Evolutionary conservation across 148 eudicot genomes (phyloP).

Genomic region (Dysphania ambrosioides): DNA sequence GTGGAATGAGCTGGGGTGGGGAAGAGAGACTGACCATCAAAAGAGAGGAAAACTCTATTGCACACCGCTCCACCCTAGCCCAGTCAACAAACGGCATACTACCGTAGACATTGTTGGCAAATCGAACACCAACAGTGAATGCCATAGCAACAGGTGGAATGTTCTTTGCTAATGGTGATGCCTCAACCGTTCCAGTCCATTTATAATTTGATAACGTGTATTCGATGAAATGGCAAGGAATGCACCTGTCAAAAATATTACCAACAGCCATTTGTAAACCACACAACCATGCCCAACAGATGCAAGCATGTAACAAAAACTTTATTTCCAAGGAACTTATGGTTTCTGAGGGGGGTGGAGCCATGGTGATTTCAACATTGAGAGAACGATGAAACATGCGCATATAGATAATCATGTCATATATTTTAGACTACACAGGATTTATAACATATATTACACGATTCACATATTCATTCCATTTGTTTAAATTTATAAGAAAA

Average conservation of each 20-base stretch:
- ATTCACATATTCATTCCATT: neutral
- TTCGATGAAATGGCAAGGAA: slow-evolving; percentile 84
- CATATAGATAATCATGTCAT: neutral
- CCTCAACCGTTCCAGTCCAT: slow-evolving; percentile 78
- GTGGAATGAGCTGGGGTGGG: neutral
- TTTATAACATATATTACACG: neutral
- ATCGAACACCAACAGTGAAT: slow-evolving; percentile 61
- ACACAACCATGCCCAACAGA: neutral
- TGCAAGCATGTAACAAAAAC: neutral
- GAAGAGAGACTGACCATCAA: neutral
- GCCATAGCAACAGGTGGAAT: slow-evolving; percentile 58
- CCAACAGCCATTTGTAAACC: neutral
- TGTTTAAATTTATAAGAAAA: neutral
- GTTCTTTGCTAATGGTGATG: slow-evolving; percentile 49
- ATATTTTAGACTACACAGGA: neutral
- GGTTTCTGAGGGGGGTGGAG: too few relatives aligned
- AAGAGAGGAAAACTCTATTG: slow-evolving; percentile 26
- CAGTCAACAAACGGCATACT: slow-evolving; percentile 69
- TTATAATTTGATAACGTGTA: slow-evolving; percentile 77
- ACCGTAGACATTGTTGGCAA: slow-evolving; percentile 59
- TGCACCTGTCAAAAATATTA: slow-evolving; percentile 44
- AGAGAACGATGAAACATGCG: too few relatives aligned
- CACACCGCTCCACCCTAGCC: slow-evolving; percentile 61
- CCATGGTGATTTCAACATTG: too few relatives aligned
- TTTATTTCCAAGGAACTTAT: neutral